phyloP scores from a whole-genome alignment of 2,329 filamentous ascomycete species.

The Penicillium verrucosum region DNA sequence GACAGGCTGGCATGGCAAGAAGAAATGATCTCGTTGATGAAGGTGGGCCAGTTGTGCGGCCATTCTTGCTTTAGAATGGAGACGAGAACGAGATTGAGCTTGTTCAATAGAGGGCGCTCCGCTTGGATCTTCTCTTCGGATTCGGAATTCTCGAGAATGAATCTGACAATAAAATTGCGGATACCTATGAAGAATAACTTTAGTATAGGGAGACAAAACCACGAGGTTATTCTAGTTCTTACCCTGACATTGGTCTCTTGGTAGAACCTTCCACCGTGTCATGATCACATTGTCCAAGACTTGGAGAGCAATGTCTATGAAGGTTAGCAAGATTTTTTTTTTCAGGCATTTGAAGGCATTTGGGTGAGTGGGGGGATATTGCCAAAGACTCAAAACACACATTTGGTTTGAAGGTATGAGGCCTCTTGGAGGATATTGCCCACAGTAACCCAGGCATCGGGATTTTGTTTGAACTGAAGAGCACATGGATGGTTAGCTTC shows the following conservation, averaged over 20 bases:
- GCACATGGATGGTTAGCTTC: constrained; percentile 6
- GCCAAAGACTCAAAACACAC: constrained; percentile 51
- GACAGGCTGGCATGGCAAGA: constrained; percentile 93
- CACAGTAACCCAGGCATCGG: constrained; percentile 94
- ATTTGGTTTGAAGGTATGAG: constrained; percentile 94
- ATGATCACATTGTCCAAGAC: constrained; percentile 97
- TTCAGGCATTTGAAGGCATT: not conserved
- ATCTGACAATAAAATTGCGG: constrained; percentile 97
- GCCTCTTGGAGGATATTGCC: constrained; percentile 95
- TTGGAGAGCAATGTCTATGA: constrained; percentile 81
- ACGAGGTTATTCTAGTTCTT: constrained; percentile 7
- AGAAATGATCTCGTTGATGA: constrained; percentile 99
- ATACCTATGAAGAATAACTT: constrained; percentile 62
- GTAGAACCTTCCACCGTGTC: constrained; percentile 98
- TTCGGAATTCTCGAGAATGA: constrained; percentile 90
- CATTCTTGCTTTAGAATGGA: constrained; percentile 99
- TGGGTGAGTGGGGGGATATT: not conserved
- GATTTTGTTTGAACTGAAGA: constrained; percentile 92
- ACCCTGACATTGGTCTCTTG: constrained; percentile 93
- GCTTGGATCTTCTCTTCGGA: constrained; percentile 81
- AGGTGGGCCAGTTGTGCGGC: constrained; percentile 99
- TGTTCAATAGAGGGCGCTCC: constrained; percentile 90
- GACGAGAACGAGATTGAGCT: constrained; percentile 95
- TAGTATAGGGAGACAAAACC: not conserved
- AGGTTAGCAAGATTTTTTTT: constrained; percentile 30